Base-by-base conservation (phyloP, 2,329 filamentous ascomycete genomes). In the Fusarium heterosporum region DNA sequence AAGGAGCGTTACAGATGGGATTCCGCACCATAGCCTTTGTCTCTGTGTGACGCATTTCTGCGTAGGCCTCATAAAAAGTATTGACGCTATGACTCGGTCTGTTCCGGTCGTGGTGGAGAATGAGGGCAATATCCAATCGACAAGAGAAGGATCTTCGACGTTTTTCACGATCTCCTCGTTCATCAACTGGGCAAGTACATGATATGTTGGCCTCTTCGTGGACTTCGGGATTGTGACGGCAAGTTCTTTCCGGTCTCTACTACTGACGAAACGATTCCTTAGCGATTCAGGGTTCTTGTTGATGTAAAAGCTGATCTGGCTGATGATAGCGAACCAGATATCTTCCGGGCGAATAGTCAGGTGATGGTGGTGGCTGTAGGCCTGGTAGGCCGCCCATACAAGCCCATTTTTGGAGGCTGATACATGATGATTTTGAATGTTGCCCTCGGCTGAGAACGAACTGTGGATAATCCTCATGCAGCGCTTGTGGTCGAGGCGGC, bases 271-370 rank as follows among this genome's bases (percentile, higher is more conserved):
- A 36, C 14, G 38, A 6, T 16, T 8, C 0, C 46, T 28, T 14
- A 29, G 38, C 11, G 1, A 17, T 1, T 34, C 46, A 0, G 53
- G 39, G 8, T 85, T 80, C 6, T 81, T 76, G 48, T 84, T 84
- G 67, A 86, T 74, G 62, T 78, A 83, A 54, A 79, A 74, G 66
- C 76, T 80, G 2, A 85, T 64, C 61, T 87, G 84, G 0, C 78
- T 75, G 1, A 86, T 68, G 61, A 86, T 84, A 8, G 83, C 74
- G 42, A 85, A 77, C 84, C 84, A 87, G 16, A 86, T 69, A 57
- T 87, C 84, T 28, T 87, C 83, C 0, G 84, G 83, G 1, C 84
- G 80, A 43, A 86, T 73, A 3, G 70, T 72, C 0, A 86, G 77
- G 55, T 84, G 78, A 51, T 82, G 79, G 54, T 84, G 80, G 3